Evolutionary conservation across 768 basidiomycete genomes (phyloP), one percentile per base, ranked within the genome.

Genomic region (Postia placenta): DNA sequence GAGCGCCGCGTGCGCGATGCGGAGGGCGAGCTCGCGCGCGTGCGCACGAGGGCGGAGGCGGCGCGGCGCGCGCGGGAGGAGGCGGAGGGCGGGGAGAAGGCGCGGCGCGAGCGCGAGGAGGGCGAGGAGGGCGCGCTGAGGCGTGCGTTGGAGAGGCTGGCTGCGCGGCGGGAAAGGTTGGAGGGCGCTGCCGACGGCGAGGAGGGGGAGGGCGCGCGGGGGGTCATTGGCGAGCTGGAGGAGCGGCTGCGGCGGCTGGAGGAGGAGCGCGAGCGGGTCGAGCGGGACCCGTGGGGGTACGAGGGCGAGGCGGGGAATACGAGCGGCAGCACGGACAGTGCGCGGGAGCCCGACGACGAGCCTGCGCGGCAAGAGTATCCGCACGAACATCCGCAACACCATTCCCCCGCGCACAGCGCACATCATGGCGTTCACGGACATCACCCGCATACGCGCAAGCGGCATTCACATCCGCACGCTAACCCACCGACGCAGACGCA

Each of bases 151-250:
- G 92, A 95, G 50, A 80, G 78, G 59, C 65, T 91, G 46, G 72
- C 62, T 24, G 70, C 67, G 48, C 85, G 82, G 69, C 74, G 74
- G 59, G 87, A 89, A 45, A 85, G 76, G 60, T 64, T 89, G 45
- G 85, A 87, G 59, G 45, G 45, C 24, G 22, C 42, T 3, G 9
- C 87, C 89, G 7, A 79, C 86, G 1, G 88, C 89, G 36, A 91
- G 87, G 0, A 87, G 89, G 20, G 88, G 87, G 46, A 92, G 81
- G 70, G 91, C 89, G 38, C 79, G 75, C 27, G 79, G 79, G 37
- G 83, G 80, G 5, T 75, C 12, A 70, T 92, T 15, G 74, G 74
- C 1, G 86, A 86, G 51, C 71, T 92, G 36, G 87, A 88, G 64
- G 74, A 77, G 42, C 79, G 83, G 62, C 69, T 91, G 37, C 69